These are phyloP conservation scores for Cutaneotrichosporon arboriforme DNA, from an alignment of 1,284 basidiomycete genomes.

Conservation along the genomic window DNA sequence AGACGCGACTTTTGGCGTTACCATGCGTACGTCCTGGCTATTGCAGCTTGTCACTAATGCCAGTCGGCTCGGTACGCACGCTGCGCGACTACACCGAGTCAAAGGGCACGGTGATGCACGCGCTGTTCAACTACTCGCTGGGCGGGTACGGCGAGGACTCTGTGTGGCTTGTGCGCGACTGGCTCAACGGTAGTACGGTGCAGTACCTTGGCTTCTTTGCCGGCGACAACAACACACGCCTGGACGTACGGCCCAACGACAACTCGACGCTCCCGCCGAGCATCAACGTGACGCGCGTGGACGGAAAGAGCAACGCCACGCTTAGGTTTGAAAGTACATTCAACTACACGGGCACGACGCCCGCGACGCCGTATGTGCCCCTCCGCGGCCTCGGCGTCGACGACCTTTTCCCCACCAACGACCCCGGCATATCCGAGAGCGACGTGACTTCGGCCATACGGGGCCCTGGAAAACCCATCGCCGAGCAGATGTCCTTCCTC, in stretches of 20 bases:
- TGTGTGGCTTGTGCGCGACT: conserved; percentile 47
- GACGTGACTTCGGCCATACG: conserved; percentile 37
- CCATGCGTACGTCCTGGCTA: conserved; percentile 32
- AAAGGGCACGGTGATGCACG: conserved; percentile 35
- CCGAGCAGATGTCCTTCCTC: conserved; percentile 45
- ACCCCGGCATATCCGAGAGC: background rate
- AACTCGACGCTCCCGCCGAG: conserved; percentile 32
- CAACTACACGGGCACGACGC: conserved; percentile 46
- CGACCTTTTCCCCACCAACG: conserved; percentile 33
- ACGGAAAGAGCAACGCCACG: conserved; percentile 28
- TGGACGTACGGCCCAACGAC: conserved; percentile 37
- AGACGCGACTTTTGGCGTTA: conserved; percentile 48
- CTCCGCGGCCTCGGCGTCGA: conserved; percentile 40
- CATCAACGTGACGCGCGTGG: conserved; percentile 32
- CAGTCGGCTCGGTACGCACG: conserved; percentile 49
- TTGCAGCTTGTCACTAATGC: background rate
- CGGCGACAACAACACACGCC: conserved; percentile 22
- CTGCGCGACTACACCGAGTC: conserved; percentile 48
- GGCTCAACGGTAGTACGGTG: conserved; percentile 49
- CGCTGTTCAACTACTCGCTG: conserved; percentile 52
- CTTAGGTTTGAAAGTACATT: conserved; percentile 46
- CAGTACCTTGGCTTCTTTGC: conserved; percentile 43
- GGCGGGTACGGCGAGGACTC: conserved; percentile 37
- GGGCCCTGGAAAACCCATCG: conserved; percentile 31
- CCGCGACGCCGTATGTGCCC: conserved; percentile 22